These are phyloP conservation scores for Yarrowia porcina DNA, from an alignment of 805 yeast genomes.

Conservation along the genomic window DNA sequence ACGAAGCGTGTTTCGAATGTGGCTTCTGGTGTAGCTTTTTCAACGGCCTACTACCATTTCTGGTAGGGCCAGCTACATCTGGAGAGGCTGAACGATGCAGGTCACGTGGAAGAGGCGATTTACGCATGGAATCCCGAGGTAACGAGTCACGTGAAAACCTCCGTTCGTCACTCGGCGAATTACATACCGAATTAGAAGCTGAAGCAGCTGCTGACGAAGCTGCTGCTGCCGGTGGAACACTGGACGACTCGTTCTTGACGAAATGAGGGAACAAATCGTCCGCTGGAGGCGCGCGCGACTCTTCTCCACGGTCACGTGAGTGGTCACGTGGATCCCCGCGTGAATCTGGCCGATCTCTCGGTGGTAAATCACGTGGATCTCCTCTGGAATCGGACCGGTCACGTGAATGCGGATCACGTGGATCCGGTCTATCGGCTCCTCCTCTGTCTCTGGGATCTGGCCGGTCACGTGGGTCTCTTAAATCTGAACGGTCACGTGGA, in stretches of 20 bases:
- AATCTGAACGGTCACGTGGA: background rate
- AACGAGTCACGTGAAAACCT: background rate
- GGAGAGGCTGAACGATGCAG: background rate
- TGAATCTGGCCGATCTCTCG: background rate
- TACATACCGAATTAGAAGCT: background rate
- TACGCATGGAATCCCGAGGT: background rate
- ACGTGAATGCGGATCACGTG: background rate
- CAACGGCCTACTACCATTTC: background rate
- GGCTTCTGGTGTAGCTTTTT: background rate
- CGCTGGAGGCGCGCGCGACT: background rate
- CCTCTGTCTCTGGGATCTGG: background rate
- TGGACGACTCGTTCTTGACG: slow-evolving; percentile 6
- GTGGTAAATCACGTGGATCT: background rate
- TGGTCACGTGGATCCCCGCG: background rate
- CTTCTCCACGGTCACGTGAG: background rate
- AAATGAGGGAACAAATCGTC: slow-evolving; percentile 17
- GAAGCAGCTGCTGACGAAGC: background rate
- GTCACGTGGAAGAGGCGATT: slow-evolving; percentile 8
- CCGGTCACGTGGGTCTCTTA: background rate
- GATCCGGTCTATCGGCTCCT: background rate
- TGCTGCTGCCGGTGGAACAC: background rate
- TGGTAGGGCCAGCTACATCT: background rate
- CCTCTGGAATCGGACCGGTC: background rate
- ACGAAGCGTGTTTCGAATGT: background rate
- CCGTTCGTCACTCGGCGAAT: slow-evolving; percentile 7